Evolutionary conservation across 306 rosid genomes (phyloP).

Genomic region (Chamaecrista fasciculata): DNA sequence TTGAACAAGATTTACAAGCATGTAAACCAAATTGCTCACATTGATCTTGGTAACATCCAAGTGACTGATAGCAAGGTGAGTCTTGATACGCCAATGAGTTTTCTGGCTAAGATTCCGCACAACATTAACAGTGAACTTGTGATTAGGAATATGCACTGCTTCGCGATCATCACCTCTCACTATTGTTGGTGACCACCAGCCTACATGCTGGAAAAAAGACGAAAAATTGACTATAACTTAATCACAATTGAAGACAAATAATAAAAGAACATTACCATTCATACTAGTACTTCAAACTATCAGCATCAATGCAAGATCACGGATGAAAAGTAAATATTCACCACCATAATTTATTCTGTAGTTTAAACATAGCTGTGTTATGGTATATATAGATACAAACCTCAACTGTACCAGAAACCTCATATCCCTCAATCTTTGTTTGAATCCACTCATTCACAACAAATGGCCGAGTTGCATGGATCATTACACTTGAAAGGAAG

Average conservation of each 20-base stretch:
- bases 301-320: constrained; percentile 11
- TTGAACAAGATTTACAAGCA: constrained; percentile 18
- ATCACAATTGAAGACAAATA: constrained; percentile 11
- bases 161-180: constrained; percentile 99
- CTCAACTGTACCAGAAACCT: constrained; percentile 99
- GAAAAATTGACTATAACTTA: constrained; percentile 19
- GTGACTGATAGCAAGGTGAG: constrained; percentile 85
- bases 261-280: constrained; percentile 24
- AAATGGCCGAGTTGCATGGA: constrained; percentile 92
- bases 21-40: constrained; percentile 56
- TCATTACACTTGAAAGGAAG: constrained; percentile 96
- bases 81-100: constrained; percentile 98
- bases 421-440: constrained; percentile 95
- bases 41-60: constrained; percentile 91
- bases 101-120: constrained; percentile 96
- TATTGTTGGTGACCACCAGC: constrained; percentile 99
- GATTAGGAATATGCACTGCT: constrained; percentile 98
- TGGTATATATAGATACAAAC: constrained; percentile 49
- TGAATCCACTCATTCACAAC: constrained; percentile 93
- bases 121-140: constrained; percentile 92
- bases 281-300: constrained; percentile 18
- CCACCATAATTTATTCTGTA: constrained; percentile 1
- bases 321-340: neutral
- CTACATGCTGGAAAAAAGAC: constrained; percentile 70
- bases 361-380: neutral